A percentile compares a stretch with the other conserved stretches of the same genome.
Evolutionary conservation across 441 rosid genomes (phyloP).

Genomic region (Bruguiera hainesii): DNA sequence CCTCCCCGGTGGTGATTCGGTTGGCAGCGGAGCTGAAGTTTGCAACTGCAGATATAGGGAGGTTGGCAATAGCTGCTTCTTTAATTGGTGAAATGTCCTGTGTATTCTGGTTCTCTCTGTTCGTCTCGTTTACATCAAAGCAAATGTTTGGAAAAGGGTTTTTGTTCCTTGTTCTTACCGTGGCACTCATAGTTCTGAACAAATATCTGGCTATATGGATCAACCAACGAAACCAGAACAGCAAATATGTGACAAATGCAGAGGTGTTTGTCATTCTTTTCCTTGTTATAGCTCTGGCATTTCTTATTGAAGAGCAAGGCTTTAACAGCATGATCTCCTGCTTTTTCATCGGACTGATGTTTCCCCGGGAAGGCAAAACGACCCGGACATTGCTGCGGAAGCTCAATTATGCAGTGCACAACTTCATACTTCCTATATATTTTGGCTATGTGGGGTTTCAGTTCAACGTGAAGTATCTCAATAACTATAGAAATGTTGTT

Average conservation of each 20-base stretch:
- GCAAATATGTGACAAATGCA: constrained; percentile 55
- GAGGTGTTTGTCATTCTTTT: constrained; percentile 48
- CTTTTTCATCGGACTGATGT: constrained; percentile 61
- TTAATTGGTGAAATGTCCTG: constrained; percentile 59
- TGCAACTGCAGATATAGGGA: constrained; percentile 60
- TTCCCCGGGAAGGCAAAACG: constrained; percentile 82
- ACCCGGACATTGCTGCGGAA: constrained; percentile 56
- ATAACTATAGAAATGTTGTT: constrained; percentile 12
- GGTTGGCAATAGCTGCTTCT: constrained; percentile 55
- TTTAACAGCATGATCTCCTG: constrained; percentile 43
- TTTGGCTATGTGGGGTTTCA: constrained; percentile 79
- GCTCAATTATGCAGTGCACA: constrained; percentile 61
- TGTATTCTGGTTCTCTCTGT: constrained; percentile 28
- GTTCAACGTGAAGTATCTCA: constrained; percentile 30
- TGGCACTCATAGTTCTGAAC: constrained; percentile 35
- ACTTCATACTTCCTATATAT: constrained; percentile 75
- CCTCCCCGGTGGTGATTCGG: constrained; percentile 69
- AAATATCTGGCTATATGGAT: constrained; percentile 56
- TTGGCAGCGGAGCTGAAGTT: constrained; percentile 65
- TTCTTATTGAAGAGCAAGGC: constrained; percentile 37
- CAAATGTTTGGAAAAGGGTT: constrained; percentile 29
- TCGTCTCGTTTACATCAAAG: constrained; percentile 25
- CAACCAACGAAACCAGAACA: constrained; percentile 44
- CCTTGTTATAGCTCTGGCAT: constrained; percentile 32
- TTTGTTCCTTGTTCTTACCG: constrained; percentile 30